Evolutionary conservation across 2,329 filamentous ascomycete species (phyloP), one percentile per base, ranked within the genome.

Genomic region (Colletotrichum sp.): DNA sequence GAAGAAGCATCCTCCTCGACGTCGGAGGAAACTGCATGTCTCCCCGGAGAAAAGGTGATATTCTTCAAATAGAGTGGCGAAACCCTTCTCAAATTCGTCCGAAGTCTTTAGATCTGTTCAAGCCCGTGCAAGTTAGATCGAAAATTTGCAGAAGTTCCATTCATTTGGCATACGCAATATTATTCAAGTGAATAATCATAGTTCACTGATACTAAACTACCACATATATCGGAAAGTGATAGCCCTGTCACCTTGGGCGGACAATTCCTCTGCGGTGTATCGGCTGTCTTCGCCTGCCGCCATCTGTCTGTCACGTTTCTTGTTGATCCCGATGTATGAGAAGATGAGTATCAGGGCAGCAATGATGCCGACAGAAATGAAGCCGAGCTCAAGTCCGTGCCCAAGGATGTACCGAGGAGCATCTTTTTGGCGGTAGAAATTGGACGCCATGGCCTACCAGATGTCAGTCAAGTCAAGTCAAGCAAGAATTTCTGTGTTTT

Each of bases 371-470:
- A 82, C 78, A 4, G 78, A 76, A 25, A 90, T 87, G 75, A 91
- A 91, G 0, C 83, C 88, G 4, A 91, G 79, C 78, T 91, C 89
- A 15, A 91, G 79, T 1, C 80, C 85, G 76, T 91, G 89, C 0
- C 90, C 89, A 1, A 91, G 82, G 6, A 86, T 83, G 68, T 90
- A 91, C 6, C 86, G 84, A 0, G 90, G 89, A 1, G 80, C 80
- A 74, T 91, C 89, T 6, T 82, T 82, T 32, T 85, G 81, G 5
- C 93, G 89, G 79, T 95, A 95, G 79, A 95, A 94, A 80, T 95
- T 95, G 7, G 92, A 93, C 0, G 93, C 92, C 90, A 95, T 93
- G 2, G 92, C 93, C 85, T 87, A n/a, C 6, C 2, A 3, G 13
- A 22, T 8, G 59, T 69, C 8, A 78, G 71, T 78, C 4, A 2